Conservation (phyloP, 2,329 filamentous ascomycete genomes). For the Fusarium chaquense region DNA sequence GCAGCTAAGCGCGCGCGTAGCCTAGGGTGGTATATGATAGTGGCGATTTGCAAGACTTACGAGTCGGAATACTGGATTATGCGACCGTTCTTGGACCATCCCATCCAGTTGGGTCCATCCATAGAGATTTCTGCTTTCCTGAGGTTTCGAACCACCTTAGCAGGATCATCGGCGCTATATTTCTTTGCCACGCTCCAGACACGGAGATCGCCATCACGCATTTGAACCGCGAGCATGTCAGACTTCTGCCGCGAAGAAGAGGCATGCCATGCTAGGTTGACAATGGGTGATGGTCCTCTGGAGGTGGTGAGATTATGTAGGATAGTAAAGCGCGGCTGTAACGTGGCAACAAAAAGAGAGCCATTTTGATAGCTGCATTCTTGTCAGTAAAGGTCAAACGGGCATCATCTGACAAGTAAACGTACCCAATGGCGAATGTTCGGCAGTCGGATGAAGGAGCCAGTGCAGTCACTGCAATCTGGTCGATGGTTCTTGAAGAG, state of each 20-base stretch:
- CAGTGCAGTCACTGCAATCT: conserved; percentile 93
- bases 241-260: conserved; percentile 96
- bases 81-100: conserved; percentile 97
- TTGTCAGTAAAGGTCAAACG: conserved; percentile 23
- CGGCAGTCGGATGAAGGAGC: conserved; percentile 90
- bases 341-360: conserved; percentile 87
- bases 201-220: conserved; percentile 88
- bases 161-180: conserved; percentile 76
- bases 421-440: conserved; percentile 95
- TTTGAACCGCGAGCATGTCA: conserved; percentile 96
- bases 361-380: conserved; percentile 88
- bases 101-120: conserved; percentile 91
- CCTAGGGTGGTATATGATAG: conserved; percentile 43
- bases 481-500: conserved; percentile 87
- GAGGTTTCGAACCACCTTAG: conserved; percentile 89
- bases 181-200: conserved; percentile 97
- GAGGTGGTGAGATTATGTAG: conserved; percentile 91
- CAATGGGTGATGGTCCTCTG: conserved; percentile 85
- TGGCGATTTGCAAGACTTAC: conserved; percentile 66
- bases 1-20: conserved; percentile 62
- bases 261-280: conserved; percentile 92
- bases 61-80: conserved; percentile 92
- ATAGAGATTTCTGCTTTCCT: conserved; percentile 81
- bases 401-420: not conserved
- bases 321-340: conserved; percentile 94